Percentiles rank a stretch among this genome's conserved stretches.
These are phyloP conservation scores for Penstemon eatonii DNA, from an alignment of 257 asterid species.

Conservation along the genomic window DNA sequence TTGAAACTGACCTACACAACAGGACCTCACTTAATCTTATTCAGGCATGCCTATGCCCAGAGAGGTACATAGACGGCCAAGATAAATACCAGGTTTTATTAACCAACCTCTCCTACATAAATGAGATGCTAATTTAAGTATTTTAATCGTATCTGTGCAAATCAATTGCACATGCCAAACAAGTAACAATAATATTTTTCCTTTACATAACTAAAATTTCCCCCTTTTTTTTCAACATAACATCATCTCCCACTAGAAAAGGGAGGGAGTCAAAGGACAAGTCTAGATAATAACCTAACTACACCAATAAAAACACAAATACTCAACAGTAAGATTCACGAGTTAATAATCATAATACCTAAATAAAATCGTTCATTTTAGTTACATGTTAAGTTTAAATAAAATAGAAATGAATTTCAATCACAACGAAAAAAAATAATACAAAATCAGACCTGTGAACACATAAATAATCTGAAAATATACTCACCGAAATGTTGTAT, in stretches of 20 bases:
- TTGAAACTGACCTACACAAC: neutral
- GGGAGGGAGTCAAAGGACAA: neutral
- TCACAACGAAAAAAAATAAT: neutral
- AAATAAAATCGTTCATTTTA: neutral
- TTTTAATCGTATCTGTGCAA: too few relatives aligned
- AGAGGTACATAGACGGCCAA: neutral
- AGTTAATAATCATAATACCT: conserved; percentile 10
- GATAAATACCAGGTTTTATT: neutral
- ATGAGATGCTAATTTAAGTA: too few relatives aligned
- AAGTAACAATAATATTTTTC: too few relatives aligned
- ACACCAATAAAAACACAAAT: conserved; percentile 12
- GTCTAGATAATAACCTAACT: neutral
- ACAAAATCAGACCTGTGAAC: conserved; percentile 18
- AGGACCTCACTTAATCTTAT: neutral
- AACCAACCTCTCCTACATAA: neutral
- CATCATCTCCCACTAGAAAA: neutral
- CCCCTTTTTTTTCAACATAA: neutral
- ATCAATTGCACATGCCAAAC: too few relatives aligned
- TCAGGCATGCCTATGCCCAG: neutral
- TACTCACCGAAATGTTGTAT: conserved; percentile 38
- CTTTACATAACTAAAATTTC: too few relatives aligned
- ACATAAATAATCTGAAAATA: neutral
- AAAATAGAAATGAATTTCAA: neutral
- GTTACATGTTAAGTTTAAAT: neutral
- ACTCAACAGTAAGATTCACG: neutral